Conservation (phyloP, 371 early-diverging fungal genomes). For the Mucor circinelloides region DNA sequence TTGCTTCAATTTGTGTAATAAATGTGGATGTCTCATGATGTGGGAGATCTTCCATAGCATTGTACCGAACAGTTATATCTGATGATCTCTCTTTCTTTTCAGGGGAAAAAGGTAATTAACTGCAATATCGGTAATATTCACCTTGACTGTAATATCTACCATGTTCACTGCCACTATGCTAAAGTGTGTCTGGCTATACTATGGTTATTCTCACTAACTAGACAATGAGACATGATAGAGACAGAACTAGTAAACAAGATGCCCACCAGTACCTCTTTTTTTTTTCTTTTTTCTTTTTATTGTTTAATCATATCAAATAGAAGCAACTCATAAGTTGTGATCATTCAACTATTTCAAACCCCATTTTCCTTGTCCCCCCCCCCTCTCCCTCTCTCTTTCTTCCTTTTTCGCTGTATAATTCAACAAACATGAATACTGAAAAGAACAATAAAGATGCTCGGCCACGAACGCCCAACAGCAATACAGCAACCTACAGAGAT, state of each 20-base stretch:
- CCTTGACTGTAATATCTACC: background rate
- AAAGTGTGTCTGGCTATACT: no score
- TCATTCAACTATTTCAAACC: background rate
- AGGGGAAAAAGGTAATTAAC: background rate
- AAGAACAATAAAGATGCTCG: background rate
- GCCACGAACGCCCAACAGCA: slow-evolving; percentile 8
- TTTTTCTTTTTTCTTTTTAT: background rate
- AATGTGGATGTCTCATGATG: no score
- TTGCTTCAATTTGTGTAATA: no score
- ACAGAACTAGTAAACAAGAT: background rate
- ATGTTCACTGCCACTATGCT: background rate
- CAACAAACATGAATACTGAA: background rate
- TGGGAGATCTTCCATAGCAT: no score
- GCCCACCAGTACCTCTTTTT: no score
- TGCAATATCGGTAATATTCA: background rate
- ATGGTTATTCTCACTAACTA: no score
- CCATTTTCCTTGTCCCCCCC: background rate
- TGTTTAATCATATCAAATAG: background rate
- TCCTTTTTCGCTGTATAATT: background rate
- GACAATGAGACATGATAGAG: no score
- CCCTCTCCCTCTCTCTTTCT: background rate
- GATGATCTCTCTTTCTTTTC: background rate
- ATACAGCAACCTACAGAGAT: slow-evolving; percentile 62
- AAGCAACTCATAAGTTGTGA: background rate
- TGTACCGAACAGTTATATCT: background rate